Evolutionary conservation across 805 yeast genomes (phyloP).

Genomic region (Suhomyces sp.): DNA sequence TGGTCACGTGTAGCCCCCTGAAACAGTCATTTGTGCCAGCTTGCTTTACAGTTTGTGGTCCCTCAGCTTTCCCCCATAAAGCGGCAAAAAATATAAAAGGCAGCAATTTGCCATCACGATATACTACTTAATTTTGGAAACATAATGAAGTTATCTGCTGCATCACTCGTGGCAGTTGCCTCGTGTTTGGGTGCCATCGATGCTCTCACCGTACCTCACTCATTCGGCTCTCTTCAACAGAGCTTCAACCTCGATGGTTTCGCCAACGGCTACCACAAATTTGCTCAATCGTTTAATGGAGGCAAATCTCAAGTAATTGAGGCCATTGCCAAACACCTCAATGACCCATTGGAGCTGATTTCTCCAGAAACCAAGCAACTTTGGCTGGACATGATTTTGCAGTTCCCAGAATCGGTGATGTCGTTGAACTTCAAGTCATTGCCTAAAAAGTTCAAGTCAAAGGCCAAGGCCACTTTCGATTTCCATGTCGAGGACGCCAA

Average conservation of each 20-base stretch:
- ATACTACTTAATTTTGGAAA: background rate
- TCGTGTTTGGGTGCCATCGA: slow-evolving; percentile 15
- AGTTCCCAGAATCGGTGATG: slow-evolving; percentile 55
- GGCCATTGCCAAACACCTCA: slow-evolving; percentile 50
- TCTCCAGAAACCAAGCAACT: slow-evolving; percentile 47
- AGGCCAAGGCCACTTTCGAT: slow-evolving; percentile 25
- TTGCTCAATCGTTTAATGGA: slow-evolving; percentile 4
- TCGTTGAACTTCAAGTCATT: slow-evolving; percentile 48
- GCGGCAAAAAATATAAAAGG: background rate
- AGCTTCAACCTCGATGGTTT: slow-evolving; percentile 12
- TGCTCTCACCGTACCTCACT: slow-evolving; percentile 22
- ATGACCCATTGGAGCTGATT: slow-evolving; percentile 48
- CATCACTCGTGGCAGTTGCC: slow-evolving; percentile 17
- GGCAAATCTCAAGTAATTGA: slow-evolving; percentile 31
- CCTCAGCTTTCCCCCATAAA: slow-evolving; percentile 1
- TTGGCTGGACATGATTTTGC: slow-evolving; percentile 64
- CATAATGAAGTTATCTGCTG: slow-evolving; percentile 20
- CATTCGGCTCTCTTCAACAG: slow-evolving; percentile 21
- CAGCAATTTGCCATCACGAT: background rate
- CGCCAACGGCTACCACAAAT: slow-evolving; percentile 3
- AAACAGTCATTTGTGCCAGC: background rate
- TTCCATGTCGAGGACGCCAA: slow-evolving; percentile 38
- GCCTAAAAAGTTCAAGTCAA: slow-evolving; percentile 36
- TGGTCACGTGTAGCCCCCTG: background rate
- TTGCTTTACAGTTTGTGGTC: background rate